Percentiles rank a stretch among this genome's conserved stretches.
These are phyloP conservation scores for Fusarium sp. DNA, from an alignment of 2,329 filamentous ascomycete genomes.

Conservation along the genomic window DNA sequence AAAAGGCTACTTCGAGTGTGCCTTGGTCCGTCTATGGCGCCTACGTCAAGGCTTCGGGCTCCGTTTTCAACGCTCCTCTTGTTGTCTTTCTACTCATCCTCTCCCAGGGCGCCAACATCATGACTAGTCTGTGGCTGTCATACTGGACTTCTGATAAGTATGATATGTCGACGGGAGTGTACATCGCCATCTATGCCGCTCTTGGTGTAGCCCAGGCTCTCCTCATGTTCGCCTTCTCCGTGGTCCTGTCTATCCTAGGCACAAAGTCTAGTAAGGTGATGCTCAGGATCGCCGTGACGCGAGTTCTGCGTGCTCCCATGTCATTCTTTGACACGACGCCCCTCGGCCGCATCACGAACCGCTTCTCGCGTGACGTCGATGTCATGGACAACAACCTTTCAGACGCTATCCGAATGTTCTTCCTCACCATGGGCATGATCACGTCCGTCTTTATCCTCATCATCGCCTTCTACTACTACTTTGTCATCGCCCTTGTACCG, in stretches of 20 bases:
- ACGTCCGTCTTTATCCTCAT: slow-evolving; percentile 87
- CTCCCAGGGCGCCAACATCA: slow-evolving; percentile 86
- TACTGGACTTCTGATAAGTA: slow-evolving; percentile 92
- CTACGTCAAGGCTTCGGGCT: slow-evolving; percentile 82
- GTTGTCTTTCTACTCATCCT: slow-evolving; percentile 73
- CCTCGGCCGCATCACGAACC: slow-evolving; percentile 93
- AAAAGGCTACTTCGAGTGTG: slow-evolving; percentile 80
- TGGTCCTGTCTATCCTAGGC: slow-evolving; percentile 80
- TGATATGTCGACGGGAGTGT: slow-evolving; percentile 72
- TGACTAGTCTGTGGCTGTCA: slow-evolving; percentile 90
- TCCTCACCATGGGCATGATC: slow-evolving; percentile 86
- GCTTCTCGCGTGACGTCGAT: slow-evolving; percentile 94
- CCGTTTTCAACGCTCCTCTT: slow-evolving; percentile 75
- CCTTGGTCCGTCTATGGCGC: slow-evolving; percentile 83
- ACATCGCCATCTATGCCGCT: slow-evolving; percentile 78
- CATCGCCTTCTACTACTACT: slow-evolving; percentile 96
- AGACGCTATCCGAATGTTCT: slow-evolving; percentile 93
- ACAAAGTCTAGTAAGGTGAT: slow-evolving; percentile 86
- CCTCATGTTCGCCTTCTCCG: slow-evolving; percentile 84
- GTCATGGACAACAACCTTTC: slow-evolving; percentile 95
- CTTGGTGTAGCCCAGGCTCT: slow-evolving; percentile 79
- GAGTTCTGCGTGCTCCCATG: slow-evolving; percentile 81
- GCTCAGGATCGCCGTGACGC: slow-evolving; percentile 81
- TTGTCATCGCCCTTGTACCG: slow-evolving; percentile 71
- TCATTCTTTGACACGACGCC: slow-evolving; percentile 98